These are phyloP conservation scores for Ochetophila trinervis DNA, from an alignment of 306 rosid genomes.

Conservation along the genomic window DNA sequence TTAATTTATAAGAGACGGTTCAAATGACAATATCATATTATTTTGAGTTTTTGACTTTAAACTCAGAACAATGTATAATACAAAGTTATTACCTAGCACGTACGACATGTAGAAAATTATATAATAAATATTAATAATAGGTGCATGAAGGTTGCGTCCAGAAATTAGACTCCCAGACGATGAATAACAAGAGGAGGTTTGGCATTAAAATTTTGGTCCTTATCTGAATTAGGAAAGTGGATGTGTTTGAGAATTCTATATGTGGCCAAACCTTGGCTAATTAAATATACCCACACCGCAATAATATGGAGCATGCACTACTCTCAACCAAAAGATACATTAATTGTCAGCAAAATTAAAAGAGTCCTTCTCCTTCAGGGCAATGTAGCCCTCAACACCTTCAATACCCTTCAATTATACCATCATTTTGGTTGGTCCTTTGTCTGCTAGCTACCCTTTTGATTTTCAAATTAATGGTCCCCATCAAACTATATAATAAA, in stretches of 20 bases:
- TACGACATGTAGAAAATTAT: too few species aligned
- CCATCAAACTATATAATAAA: background rate
- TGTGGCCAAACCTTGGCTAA: slow-evolving; percentile 7
- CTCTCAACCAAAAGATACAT: slow-evolving; percentile 19
- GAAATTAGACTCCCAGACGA: slow-evolving; percentile 12
- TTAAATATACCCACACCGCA: background rate
- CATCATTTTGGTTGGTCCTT: slow-evolving; percentile 9
- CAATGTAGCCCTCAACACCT: slow-evolving; percentile 16
- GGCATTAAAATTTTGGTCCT: background rate
- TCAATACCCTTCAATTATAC: slow-evolving; percentile 10
- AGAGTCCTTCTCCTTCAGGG: slow-evolving; percentile 22
- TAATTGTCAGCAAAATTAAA: background rate
- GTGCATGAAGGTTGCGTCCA: slow-evolving; percentile 25
- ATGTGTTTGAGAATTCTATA: slow-evolving; percentile 1
- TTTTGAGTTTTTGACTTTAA: too few species aligned
- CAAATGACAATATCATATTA: too few species aligned
- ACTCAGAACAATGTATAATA: too few species aligned
- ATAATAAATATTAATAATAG: too few species aligned
- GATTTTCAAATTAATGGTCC: background rate
- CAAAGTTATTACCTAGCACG: too few species aligned
- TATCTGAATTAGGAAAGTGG: slow-evolving; percentile 1
- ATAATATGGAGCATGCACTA: slow-evolving; percentile 1
- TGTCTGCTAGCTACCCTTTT: background rate
- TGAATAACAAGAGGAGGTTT: slow-evolving; percentile 5
- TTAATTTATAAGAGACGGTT: too few species aligned